phyloP scores from a whole-genome alignment of 163 green algal genomes.

The Prototheca cutis region DNA sequence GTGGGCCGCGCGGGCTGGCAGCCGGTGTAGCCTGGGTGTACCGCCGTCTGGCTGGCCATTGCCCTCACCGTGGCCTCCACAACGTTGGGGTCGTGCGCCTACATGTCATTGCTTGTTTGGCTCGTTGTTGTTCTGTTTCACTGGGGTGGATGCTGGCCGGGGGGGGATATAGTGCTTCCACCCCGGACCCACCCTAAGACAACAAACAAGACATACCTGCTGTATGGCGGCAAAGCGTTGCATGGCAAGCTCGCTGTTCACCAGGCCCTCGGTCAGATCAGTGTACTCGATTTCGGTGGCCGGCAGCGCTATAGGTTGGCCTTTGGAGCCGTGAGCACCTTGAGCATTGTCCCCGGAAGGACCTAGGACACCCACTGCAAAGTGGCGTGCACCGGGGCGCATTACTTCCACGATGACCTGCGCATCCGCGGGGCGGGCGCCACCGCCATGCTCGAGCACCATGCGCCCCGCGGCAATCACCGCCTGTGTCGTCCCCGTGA shows the following conservation, averaged over 20 bases:
- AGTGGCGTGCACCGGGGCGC: slow-evolving; percentile 12
- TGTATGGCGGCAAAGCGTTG: slow-evolving; percentile 9
- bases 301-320: slow-evolving; percentile 14
- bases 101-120: too few species aligned
- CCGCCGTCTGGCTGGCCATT: not conserved
- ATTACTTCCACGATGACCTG: slow-evolving; percentile 19
- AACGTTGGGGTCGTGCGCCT: slow-evolving; percentile 4
- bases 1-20: not conserved
- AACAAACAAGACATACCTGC: too few species aligned
- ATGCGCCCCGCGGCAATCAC: slow-evolving; percentile 8
- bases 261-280: slow-evolving; percentile 19
- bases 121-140: too few species aligned
- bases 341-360: slow-evolving; percentile 2
- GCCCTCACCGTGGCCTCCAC: slow-evolving; percentile 5
- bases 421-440: not conserved
- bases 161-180: too few species aligned
- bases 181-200: too few species aligned
- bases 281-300: slow-evolving; percentile 17
- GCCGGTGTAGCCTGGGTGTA: slow-evolving; percentile 10
- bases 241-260: not conserved
- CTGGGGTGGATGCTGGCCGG: too few species aligned
- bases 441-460: not conserved
- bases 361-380: slow-evolving; percentile 17
- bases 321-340: too few species aligned
- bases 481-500: slow-evolving; percentile 1